phyloP scores from a whole-genome alignment of 2,329 filamentous ascomycete genomes.

The Cladosporium colombiae region DNA sequence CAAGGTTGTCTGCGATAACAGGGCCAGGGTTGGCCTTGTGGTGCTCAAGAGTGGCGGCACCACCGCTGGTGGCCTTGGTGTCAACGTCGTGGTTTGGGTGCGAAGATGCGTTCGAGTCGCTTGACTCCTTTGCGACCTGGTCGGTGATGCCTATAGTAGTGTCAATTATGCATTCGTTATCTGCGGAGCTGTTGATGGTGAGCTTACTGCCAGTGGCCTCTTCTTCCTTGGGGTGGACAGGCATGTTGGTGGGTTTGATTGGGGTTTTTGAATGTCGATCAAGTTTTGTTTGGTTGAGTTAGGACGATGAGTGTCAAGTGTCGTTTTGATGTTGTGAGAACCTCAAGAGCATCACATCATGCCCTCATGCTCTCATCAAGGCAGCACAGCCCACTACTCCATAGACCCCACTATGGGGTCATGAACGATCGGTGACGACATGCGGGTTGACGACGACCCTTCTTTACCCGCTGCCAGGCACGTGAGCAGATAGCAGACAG shows the following conservation, averaged over 20 bases:
- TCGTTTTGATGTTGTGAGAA: not conserved
- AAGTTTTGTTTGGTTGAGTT: not conserved
- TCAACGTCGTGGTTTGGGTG: slow-evolving; percentile 38
- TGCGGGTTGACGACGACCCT: not conserved
- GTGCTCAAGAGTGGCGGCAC: slow-evolving; percentile 39
- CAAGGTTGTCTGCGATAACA: slow-evolving; percentile 47
- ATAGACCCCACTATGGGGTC: slow-evolving; percentile 12
- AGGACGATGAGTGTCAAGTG: not conserved
- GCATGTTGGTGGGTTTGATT: slow-evolving; percentile 37
- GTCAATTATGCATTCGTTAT: slow-evolving; percentile 1
- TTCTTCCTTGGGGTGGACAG: slow-evolving; percentile 46
- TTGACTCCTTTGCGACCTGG: slow-evolving; percentile 48
- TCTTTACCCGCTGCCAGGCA: not conserved
- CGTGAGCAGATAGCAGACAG: slow-evolving; percentile 1
- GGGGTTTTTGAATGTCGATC: not conserved
- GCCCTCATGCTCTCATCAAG: not conserved
- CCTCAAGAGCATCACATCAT: not conserved
- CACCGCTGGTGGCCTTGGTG: slow-evolving; percentile 38
- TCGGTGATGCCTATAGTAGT: slow-evolving; percentile 44
- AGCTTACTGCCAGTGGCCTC: slow-evolving; percentile 40
- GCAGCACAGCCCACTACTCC: slow-evolving; percentile 9
- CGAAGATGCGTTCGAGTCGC: slow-evolving; percentile 42
- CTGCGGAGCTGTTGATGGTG: not conserved
- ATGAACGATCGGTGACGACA: not conserved
- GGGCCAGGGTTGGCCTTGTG: slow-evolving; percentile 49